Base-by-base conservation (phyloP, 352 stramenopile genomes). In the Phytopythium kandeliae region DNA sequence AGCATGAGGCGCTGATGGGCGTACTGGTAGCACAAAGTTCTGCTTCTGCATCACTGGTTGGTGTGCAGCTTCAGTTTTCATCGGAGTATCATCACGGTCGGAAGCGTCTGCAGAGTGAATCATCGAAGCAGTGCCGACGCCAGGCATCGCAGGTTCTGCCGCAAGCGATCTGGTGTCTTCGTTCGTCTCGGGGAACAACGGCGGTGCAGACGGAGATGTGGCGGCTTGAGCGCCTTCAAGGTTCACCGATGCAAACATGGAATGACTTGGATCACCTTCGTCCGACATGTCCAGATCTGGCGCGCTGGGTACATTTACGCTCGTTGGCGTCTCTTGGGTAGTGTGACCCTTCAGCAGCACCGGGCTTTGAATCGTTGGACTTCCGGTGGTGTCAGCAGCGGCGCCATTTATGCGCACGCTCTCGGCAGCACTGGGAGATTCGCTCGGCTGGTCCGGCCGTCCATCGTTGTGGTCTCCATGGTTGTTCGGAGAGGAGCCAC, bases 401-500 rank as follows among this genome's bases (percentile, higher is more conserved):
- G 8, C 19, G 10, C 17, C 41, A n/a, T 31, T 24, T 24, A 12
- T 22, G 3, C 19, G 2, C 3, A 22, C 31, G 9, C 9, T 33
- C 2, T 19, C 5, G 0, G 2, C 21, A 31, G 22, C 33, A 8
- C 16, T 12, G 36, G 6, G 12, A 24, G 40, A 50, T n/a, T 19
- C 44, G 26, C n/a, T 50, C 28, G 44, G 46, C 33, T 52, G 46
- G 6, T 34, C 13, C 1, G 43, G 13, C 2, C 7, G 21, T 35
- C 33, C 43, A 21, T 45, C 34, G 13, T 48, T 25, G 24, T 31
- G 36, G n/a, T 55, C 21, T 3, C 49, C 42, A 25, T 65, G 42
- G 48, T 48, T 41, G 36, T 61, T 57, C 35, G 64, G 38, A n/a
- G 53, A 62, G 13, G 56, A 55, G 24, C 63, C 46, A 3, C 50